Evolutionary conservation across 306 rosid genomes (phyloP), one percentile per base, ranked within the genome.

Genomic region (Vigna trinervia): DNA sequence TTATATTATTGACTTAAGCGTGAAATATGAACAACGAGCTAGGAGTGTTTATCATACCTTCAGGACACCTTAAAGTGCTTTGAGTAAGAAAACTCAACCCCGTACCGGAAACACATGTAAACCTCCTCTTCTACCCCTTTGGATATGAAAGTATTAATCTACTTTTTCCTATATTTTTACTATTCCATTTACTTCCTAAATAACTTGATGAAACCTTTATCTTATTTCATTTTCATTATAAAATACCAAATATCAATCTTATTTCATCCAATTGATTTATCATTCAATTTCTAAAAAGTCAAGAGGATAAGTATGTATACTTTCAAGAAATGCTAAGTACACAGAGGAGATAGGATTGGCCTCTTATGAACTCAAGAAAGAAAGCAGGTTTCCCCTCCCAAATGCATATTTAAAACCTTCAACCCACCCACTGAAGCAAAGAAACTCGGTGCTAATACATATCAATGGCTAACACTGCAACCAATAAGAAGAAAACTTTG

Each of bases 381-480:
- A 60, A 79, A 51, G 30, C 81, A 84, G 71, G 76, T 78, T 61
- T 84, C 71, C 79, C 59, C 84, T 73, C 76, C 52, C 71, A 80
- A 69, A 65, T 75, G 80, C 83, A 69, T 86, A 88, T 86, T 85
- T 89, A 88, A 88, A 82, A 71, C 87, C 87, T 56, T 71, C 74
- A 81, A 51, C 50, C 69, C 84, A 80, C 62, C 50, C 66, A 71
- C 58, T 75, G 81, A 81, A 74, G 62, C 71, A 61, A 85, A 86
- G 84, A 53, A 53, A 20, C 60, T 20, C 13, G 11, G 23, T 63
- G 69, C 28, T n/a, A n/a, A 54, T 54, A 54, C 32, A 22, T 5
- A 56, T 77, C 34, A 74, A 87, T 87, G 88, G 82, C 87, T 20
- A 68, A 72, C 57, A 74, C 45, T 70, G 60, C 81, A 70, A 52